Evolutionary conservation across 495 filamentous ascomycete genomes (phyloP), one percentile per base, ranked within the genome.

Genomic region (Staphylotrichum longicolle): DNA sequence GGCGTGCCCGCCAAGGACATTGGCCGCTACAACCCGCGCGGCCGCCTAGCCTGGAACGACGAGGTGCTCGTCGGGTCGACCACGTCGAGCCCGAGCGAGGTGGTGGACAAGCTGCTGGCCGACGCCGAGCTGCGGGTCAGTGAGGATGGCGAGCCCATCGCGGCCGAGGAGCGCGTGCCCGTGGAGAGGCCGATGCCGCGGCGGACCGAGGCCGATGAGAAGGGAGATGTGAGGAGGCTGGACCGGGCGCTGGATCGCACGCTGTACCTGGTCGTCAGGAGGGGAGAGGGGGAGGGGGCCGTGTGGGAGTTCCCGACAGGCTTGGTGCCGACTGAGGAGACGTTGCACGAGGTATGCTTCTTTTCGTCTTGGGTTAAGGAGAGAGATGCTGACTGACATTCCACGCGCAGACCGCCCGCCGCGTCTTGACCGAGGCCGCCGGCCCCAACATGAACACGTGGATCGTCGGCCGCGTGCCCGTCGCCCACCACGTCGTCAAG

Each of bases 371-470:
- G 20, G 20, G 20, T 27, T 27, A 27, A 27, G 20, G 20, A 27
- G 20, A 27, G 20, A 27, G 20, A 27, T 27, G 15, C 35, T 50
- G 14, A 20, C 14, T 47, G 45, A 47, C 14, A 5, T 7, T 10
- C 10, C 3, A 49, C 7, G 10, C 5, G 49, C 67, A 98, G 95
- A 89, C 89, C 37, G 93, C 93, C 48, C 83, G 88, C 63, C 85
- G 91, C 52, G 84, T 88, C 61, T 81, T 98, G 5, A 73, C 82
- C 48, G 84, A 92, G 64, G 77, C 91, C 11, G 91, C 85, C 11
- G 94, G 94, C 61, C 74, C 88, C 35, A 96, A 99, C 81, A 98
- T 99, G 93, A 97, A 98, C 80, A 97, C 92, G 60, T 99, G 95
- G 93, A 83, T 98, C 66, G 89, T 98, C 61, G 94, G 93, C 61